phyloP scores from a whole-genome alignment of 108 stramenopile species.

The Fragilaria radians region DNA sequence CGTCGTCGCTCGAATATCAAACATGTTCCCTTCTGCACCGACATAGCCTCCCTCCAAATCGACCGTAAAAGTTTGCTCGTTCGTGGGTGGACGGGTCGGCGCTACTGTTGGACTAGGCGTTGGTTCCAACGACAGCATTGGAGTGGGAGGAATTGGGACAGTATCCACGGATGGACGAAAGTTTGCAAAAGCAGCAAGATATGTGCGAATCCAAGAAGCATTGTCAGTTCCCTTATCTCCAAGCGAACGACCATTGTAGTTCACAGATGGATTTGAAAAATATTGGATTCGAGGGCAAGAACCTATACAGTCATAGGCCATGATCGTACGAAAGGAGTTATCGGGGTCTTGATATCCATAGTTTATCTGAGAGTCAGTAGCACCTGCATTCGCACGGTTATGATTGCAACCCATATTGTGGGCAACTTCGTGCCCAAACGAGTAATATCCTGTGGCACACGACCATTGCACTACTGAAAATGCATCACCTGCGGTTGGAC shows the following conservation, averaged over 20 bases:
- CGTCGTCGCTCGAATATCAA: background rate
- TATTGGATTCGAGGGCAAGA: slow-evolving; percentile 14
- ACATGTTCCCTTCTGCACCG: slow-evolving; percentile 10
- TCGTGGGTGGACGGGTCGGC: slow-evolving; percentile 9
- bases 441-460: slow-evolving; percentile 11
- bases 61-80: background rate
- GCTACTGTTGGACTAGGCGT: slow-evolving; percentile 9
- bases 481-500: slow-evolving; percentile 4
- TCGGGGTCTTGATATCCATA: slow-evolving; percentile 17
- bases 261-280: slow-evolving; percentile 17
- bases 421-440: slow-evolving; percentile 14
- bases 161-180: slow-evolving; percentile 1
- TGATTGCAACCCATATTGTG: slow-evolving; percentile 11
- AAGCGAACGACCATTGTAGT: slow-evolving; percentile 4
- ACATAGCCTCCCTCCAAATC: background rate
- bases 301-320: slow-evolving; percentile 25
- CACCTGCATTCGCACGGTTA: background rate
- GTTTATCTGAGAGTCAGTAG: background rate
- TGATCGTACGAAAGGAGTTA: slow-evolving; percentile 24
- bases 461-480: slow-evolving; percentile 6
- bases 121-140: background rate
- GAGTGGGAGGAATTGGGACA: background rate
- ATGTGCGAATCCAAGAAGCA: slow-evolving; percentile 2
- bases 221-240: slow-evolving; percentile 1
- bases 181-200: slow-evolving; percentile 1